phyloP scores from a whole-genome alignment of 2,329 filamentous ascomycete species.

The Intubia oerlemansii region DNA sequence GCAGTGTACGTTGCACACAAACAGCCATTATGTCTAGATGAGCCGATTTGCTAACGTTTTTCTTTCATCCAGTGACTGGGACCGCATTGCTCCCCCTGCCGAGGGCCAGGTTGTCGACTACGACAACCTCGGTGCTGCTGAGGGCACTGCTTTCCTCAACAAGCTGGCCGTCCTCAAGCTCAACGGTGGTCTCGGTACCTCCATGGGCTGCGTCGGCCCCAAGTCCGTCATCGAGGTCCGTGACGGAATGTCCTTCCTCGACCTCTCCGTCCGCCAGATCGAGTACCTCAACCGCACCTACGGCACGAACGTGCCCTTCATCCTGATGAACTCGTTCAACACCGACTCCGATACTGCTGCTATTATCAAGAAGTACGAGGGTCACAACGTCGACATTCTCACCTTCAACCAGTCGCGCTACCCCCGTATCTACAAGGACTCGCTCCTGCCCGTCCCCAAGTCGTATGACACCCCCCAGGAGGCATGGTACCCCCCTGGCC shows the following conservation, averaged over 20 bases:
- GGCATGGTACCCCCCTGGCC: conserved; percentile 97
- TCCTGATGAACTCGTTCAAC: conserved; percentile 99
- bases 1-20: conserved; percentile 35
- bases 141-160: conserved; percentile 84
- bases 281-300: conserved; percentile 98
- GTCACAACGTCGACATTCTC: conserved; percentile 97
- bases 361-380: conserved; percentile 99
- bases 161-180: conserved; percentile 98
- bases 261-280: conserved; percentile 95
- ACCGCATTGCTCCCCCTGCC: conserved; percentile 84
- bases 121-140: conserved; percentile 67
- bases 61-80: conserved; percentile 94
- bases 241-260: conserved; percentile 99
- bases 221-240: conserved; percentile 99
- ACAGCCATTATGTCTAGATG: no score
- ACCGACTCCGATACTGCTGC: conserved; percentile 93
- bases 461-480: conserved; percentile 66
- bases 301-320: conserved; percentile 88
- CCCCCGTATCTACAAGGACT: conserved; percentile 96
- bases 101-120: conserved; percentile 91
- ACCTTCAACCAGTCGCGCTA: conserved; percentile 99
- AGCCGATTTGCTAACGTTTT: no score
- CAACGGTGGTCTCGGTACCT: conserved; percentile 96
- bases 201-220: conserved; percentile 97
- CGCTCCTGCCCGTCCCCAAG: conserved; percentile 87